Evolutionary conservation across 2,329 filamentous ascomycete species (phyloP), one percentile per base, ranked within the genome.

Genomic region (Fusarium bactridioides): DNA sequence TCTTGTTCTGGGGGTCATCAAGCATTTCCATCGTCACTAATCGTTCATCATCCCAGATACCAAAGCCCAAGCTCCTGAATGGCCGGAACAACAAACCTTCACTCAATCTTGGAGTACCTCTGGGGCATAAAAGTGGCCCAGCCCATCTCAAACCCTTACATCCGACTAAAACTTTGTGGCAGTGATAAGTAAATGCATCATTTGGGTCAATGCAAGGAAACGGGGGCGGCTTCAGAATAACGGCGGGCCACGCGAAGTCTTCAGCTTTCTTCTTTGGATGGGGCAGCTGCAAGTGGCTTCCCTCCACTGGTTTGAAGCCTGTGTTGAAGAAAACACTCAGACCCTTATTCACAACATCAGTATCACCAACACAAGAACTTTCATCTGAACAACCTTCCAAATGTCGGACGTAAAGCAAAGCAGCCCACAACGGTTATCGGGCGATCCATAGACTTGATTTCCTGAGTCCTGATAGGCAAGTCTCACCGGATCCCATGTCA

Each of bases 41-140:
- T 13, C 70, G 56, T 6, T 72, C 65, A 16, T 72, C 69, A 21
- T 73, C 70, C 70, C 70, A 72, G 2, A 72, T 50, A 4, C 57
- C 57, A 5, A 72, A 72, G 1, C 70, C 69, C 4, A 72, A 40
- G 10, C 41, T 48, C 6, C 70, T 44, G n/a, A 72, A 61, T 4
- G 69, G 65, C 7, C 70, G 61, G n/a, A 72, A 72, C 1, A 72
- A 8, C 3, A 72, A 19, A 0, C 69, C 65, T 18, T 66, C 57
- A 11, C 47, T 70, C 12, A 73, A 31, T 9, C 57, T 58, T 11
- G 53, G 27, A 16, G 43, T 44, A 4, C 37, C 37, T 19, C 48
- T 50, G 3, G 69, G 54, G 12, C 41, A 57, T 5, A 72, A 19
- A 4, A 48, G 40, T 1, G 40, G 70, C 3, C 51, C 60, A 6